These are phyloP conservation scores for Nitzschia putrida DNA, from an alignment of 108 stramenopile genomes.

Conservation along the genomic window DNA sequence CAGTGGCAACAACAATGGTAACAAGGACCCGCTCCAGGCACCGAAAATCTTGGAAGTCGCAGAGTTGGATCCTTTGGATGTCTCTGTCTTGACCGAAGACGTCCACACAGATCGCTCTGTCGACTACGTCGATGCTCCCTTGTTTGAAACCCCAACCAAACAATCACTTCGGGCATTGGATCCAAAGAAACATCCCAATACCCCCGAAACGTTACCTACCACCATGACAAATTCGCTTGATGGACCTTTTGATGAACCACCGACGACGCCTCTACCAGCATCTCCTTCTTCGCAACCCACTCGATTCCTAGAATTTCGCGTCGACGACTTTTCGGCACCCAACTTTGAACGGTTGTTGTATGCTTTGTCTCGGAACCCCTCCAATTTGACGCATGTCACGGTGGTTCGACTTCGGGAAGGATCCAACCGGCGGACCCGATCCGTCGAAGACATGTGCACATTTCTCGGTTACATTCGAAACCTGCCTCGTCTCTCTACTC, in stretches of 20 bases:
- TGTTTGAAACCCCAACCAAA: background rate
- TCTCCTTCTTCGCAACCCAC: background rate
- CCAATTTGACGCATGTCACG: background rate
- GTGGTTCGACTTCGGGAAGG: background rate
- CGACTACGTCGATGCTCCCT: background rate
- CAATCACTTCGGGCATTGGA: background rate
- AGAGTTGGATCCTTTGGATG: constrained; percentile 1
- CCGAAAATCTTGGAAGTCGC: constrained; percentile 4
- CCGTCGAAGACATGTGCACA: background rate
- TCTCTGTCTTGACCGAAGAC: constrained; percentile 11
- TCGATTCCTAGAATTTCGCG: background rate
- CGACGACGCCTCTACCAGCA: background rate
- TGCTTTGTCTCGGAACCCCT: background rate
- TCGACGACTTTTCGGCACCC: constrained; percentile 6
- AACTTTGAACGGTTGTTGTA: background rate
- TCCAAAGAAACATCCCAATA: background rate
- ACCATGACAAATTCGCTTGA: background rate
- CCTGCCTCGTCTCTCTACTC: background rate
- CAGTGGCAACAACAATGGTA: background rate
- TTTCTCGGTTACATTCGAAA: background rate
- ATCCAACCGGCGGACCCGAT: background rate
- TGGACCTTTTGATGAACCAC: background rate
- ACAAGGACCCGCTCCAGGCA: background rate
- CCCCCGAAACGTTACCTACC: background rate
- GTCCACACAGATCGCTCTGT: background rate